These are phyloP conservation scores for Pseudopyrenochaeta lycopersici DNA, from an alignment of 2,329 filamentous ascomycete species.

Conservation along the genomic window DNA sequence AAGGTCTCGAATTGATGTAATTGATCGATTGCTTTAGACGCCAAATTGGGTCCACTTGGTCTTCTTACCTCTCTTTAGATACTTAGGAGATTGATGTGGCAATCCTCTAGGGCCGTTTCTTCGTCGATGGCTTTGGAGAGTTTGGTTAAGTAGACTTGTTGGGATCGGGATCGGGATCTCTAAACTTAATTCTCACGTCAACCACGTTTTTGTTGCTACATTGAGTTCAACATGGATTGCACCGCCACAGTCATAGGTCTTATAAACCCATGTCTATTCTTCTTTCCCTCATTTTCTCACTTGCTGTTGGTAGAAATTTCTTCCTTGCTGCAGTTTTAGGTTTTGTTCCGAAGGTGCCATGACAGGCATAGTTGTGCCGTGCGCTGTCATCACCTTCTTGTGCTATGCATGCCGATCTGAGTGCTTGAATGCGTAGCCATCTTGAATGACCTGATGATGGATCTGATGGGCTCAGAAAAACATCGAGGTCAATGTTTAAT, in stretches of 20 bases:
- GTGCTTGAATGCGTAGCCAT: conserved; percentile 46
- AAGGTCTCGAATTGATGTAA: no score
- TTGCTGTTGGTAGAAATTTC: conserved; percentile 19
- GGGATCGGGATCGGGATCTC: conserved; percentile 22
- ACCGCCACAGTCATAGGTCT: conserved; percentile 44
- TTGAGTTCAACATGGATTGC: conserved; percentile 45
- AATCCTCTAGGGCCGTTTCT: conserved; percentile 33
- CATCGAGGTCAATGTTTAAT: background rate
- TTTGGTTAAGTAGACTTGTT: conserved; percentile 35
- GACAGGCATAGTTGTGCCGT: conserved; percentile 45
- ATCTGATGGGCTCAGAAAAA: conserved; percentile 19
- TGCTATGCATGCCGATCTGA: conserved; percentile 40
- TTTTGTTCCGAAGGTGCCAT: conserved; percentile 44
- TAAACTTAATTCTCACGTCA: conserved; percentile 16
- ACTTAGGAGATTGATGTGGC: conserved; percentile 10
- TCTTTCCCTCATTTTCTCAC: conserved; percentile 9
- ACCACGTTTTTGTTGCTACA: conserved; percentile 25
- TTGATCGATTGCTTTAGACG: no score
- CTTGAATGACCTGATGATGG: conserved; percentile 42
- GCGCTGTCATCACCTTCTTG: conserved; percentile 39
- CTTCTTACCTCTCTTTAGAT: conserved; percentile 28
- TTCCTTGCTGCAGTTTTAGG: conserved; percentile 35
- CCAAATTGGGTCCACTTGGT: conserved; percentile 3
- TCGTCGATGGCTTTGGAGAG: conserved; percentile 18
- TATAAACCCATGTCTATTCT: conserved; percentile 3